Conservation (phyloP, 768 basidiomycete species). For the Steccherinum ochraceum region DNA sequence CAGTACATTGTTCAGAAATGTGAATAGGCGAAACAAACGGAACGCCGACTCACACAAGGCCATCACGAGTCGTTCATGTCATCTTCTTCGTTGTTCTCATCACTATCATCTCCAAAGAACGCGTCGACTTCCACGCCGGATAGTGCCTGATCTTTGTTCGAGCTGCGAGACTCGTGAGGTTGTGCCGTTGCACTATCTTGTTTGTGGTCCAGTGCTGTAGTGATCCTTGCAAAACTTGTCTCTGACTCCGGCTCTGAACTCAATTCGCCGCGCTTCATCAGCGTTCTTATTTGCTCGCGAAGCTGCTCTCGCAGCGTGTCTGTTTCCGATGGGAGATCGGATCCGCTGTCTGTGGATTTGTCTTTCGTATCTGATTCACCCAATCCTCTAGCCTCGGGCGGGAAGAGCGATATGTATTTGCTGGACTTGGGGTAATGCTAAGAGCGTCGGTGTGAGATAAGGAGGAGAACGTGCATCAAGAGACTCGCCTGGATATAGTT, state of each 20-base stretch:
- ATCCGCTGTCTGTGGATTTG: conserved; percentile 13
- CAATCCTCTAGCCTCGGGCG: conserved; percentile 48
- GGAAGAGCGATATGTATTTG: conserved; percentile 90
- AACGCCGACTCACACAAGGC: background rate
- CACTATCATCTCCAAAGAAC: conserved; percentile 24
- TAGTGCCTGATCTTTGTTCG: background rate
- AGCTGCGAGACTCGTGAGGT: background rate
- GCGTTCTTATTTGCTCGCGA: conserved; percentile 48
- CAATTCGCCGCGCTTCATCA: conserved; percentile 57
- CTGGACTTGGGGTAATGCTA: conserved; percentile 80
- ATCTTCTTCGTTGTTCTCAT: conserved; percentile 8
- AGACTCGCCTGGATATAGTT: conserved; percentile 78
- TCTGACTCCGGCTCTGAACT: conserved; percentile 53
- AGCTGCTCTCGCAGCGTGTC: conserved; percentile 51
- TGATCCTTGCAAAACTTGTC: background rate
- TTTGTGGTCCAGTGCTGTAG: conserved; percentile 2
- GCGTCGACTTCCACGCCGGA: conserved; percentile 20
- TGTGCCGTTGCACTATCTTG: conserved; percentile 8
- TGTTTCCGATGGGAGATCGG: conserved; percentile 26
- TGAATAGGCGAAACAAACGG: background rate
- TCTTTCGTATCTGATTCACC: conserved; percentile 6
- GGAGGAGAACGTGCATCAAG: too few species aligned
- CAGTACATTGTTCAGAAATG: background rate
- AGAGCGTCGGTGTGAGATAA: too few species aligned
- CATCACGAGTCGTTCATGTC: conserved; percentile 4